phyloP scores from a whole-genome alignment of 345 rosid genomes.

The Balakata baccata region DNA sequence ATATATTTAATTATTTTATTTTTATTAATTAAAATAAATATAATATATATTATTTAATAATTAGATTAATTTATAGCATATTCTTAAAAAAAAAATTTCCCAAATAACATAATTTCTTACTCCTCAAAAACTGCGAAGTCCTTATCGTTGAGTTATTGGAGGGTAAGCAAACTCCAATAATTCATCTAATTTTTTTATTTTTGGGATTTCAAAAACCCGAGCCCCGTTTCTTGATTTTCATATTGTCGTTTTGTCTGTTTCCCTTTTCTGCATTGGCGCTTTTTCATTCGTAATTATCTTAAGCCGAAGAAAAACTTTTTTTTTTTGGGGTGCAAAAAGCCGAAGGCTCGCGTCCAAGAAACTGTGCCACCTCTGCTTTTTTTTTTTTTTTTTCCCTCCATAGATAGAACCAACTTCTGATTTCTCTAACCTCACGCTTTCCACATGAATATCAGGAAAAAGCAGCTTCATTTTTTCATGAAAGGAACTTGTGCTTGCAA shows the following conservation, averaged over 20 bases:
- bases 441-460: slow-evolving; percentile 26
- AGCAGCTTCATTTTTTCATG: slow-evolving; percentile 21
- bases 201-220: slow-evolving; percentile 15
- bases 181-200: background rate
- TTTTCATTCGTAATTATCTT: slow-evolving; percentile 1
- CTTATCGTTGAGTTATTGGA: background rate
- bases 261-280: slow-evolving; percentile 5
- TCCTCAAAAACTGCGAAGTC: background rate
- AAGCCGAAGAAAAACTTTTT: slow-evolving; percentile 11
- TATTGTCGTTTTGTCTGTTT: slow-evolving; percentile 22
- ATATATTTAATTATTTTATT: no score
- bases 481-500: slow-evolving; percentile 26
- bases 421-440: slow-evolving; percentile 24
- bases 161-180: background rate
- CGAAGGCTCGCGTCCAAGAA: slow-evolving; percentile 7
- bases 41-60: no score
- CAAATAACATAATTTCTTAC: no score
- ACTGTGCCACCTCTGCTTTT: background rate
- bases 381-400: background rate
- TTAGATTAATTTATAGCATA: background rate
- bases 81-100: background rate
- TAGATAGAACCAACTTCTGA: slow-evolving; percentile 3
- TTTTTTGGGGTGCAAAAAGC: no score
- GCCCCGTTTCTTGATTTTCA: slow-evolving; percentile 23
- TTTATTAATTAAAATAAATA: no score